Conservation (phyloP, 352 stramenopile genomes). For the Globisporangium acanthophoron region DNA sequence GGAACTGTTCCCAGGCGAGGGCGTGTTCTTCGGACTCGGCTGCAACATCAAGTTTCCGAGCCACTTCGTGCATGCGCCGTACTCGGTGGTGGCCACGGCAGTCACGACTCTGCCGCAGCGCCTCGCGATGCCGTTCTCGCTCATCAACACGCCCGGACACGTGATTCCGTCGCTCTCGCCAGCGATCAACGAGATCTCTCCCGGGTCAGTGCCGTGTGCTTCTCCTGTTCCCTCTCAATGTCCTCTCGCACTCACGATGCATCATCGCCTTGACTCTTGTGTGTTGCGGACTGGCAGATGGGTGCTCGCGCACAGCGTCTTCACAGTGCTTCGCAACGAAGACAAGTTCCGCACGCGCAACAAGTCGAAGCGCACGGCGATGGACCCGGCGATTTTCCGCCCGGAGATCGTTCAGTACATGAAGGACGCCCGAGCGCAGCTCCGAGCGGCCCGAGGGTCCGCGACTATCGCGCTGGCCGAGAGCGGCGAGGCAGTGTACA, state of each 20-base stretch:
- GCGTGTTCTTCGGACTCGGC: slow-evolving; percentile 93
- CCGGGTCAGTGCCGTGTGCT: slow-evolving; percentile 23
- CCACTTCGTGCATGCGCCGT: slow-evolving; percentile 89
- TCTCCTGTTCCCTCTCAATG: not conserved
- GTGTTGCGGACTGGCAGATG: slow-evolving; percentile 38
- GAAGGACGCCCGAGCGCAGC: slow-evolving; percentile 44
- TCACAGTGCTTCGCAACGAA: slow-evolving; percentile 88
- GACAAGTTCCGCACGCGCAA: slow-evolving; percentile 85
- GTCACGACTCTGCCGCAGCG: slow-evolving; percentile 87
- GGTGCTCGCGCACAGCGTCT: slow-evolving; percentile 88
- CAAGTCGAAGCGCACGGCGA: slow-evolving; percentile 55
- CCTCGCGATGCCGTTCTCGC: slow-evolving; percentile 71
- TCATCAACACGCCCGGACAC: slow-evolving; percentile 75
- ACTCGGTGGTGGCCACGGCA: slow-evolving; percentile 93
- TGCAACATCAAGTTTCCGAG: slow-evolving; percentile 94
- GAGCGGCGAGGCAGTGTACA: slow-evolving; percentile 63
- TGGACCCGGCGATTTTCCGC: slow-evolving; percentile 65
- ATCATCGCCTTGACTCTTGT: not conserved
- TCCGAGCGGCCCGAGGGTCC: slow-evolving; percentile 31
- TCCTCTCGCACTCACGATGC: not conserved
- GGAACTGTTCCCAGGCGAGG: slow-evolving; percentile 91
- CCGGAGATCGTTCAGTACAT: slow-evolving; percentile 75
- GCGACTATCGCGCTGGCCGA: slow-evolving; percentile 23
- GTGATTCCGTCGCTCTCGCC: slow-evolving; percentile 73
- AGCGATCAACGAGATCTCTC: slow-evolving; percentile 80